Base-by-base conservation (phyloP, 495 filamentous ascomycete genomes). In the Tirmania nivea region DNA sequence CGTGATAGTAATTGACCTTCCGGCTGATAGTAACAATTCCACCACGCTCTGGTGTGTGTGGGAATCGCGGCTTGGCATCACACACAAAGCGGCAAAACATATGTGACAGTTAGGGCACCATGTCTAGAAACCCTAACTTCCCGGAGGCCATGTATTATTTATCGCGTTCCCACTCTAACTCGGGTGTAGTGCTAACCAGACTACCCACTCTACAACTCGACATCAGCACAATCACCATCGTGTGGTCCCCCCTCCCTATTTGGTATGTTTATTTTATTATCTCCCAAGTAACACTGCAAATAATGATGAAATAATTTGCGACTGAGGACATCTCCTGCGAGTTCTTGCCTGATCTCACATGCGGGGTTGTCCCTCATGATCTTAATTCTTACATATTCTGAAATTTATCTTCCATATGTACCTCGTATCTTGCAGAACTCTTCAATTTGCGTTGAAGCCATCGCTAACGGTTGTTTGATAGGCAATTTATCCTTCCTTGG, bases 371-470 rank as follows among this genome's bases (percentile, higher is more conserved):
- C 65, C 75, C 48, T 51, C 60, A 72, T 90, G 86, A 94, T 81
- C 90, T 81, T 71, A 75, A 77, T 86, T 87, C 85, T 93, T 90
- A 92, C 84, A 90, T 89, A 89, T 90, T 82, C 86, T 93, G 86
- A 93, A 14, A 45, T 2, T 45, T 45, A 6, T 6, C 39, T 31
- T 31, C 25, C 25, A 3, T 31, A 1, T 31, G 3, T 1, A 31
- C 25, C 25, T 31, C 3, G 7, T 3, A 31, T 3, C 25, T 31
- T 31, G 25, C 25, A 31, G 25, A 31, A 31, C 7, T 31, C 7
- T 31, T 31, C 1, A 31, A 31, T 31, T 25, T 25, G 25, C 2
- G 25, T 31, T 31, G 25, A 3, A 31, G 25, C 25, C 25, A 7
- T 7, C 7, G 25, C 25, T 31, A 31, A 31, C 25, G 1, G 25